Base-by-base conservation (phyloP, 2,329 filamentous ascomycete genomes). In the Microcyclospora pomicola region DNA sequence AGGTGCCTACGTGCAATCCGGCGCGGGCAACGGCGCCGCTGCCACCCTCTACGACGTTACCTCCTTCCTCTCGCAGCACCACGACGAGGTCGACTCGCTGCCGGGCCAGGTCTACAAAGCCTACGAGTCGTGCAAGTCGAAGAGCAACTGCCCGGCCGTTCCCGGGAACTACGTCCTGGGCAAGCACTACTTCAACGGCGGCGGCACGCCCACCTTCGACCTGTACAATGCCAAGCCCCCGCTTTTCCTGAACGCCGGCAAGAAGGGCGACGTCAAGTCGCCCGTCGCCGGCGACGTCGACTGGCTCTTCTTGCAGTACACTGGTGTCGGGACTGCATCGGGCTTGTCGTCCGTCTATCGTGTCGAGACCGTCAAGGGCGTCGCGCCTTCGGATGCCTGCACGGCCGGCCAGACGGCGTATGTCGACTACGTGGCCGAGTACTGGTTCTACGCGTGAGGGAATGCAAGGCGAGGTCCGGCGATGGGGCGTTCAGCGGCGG, bases 101-200 rank as follows among this genome's bases (percentile, higher is more conserved):
- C 34, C 37, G 1, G 19, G 27, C 11, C 29, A 27, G 5, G 36
- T 29, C 31, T 30, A 36, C 19, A 27, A 39, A 13, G 24, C 15
- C 27, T 39, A 40, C 33, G 35, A 27, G 7, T 19, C 14, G 10
- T 42, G 36, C 15, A 15, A 42, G 14, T 27, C 12, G 9, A 37
- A 33, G 19, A 33, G 33, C 19, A 27, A 28, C 16, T 13, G 16
- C 31, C 15, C 31, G 11, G 11, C 13, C 31, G 12, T 15, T 11
- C 37, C 36, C 31, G 24, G 12, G 2, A 38, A 50, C 5, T 66
- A 42, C 38, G 15, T 33, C 31, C 40, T 41, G 7, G 80, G 80
- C 24, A 68, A 74, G 49, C 80, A 85, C 66, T 81, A 67, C 68
- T 84, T 43, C 42, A 70, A 69, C 57, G 43, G 44, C 34, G 45